Percentiles rank a stretch among this genome's conserved stretches.
These are phyloP conservation scores for Fraxinus xanthoxyloides DNA, from an alignment of 305 asterid genomes.

Conservation along the genomic window DNA sequence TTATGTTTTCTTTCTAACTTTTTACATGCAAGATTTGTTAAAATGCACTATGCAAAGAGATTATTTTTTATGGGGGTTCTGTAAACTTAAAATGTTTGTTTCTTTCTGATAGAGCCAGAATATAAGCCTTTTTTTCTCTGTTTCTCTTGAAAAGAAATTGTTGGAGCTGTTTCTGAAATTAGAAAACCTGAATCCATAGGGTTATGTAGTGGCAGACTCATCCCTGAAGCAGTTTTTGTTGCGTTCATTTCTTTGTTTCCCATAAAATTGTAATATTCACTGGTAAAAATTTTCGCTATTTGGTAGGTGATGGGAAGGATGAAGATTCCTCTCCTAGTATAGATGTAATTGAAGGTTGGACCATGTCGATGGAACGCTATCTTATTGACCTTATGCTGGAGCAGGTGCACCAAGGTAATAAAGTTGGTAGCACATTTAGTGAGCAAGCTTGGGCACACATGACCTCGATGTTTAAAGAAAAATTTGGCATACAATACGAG, in stretches of 20 bases:
- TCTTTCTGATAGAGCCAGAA: neutral
- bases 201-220: neutral
- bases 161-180: neutral
- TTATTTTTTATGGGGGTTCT: neutral
- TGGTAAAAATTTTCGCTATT: neutral
- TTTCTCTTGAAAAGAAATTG: neutral
- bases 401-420: constrained; percentile 31
- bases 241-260: neutral
- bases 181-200: neutral
- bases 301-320: constrained; percentile 28
- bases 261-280: neutral
- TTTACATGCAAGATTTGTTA: neutral
- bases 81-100: neutral
- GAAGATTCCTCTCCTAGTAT: constrained; percentile 12
- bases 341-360: constrained; percentile 25
- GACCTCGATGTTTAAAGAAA: constrained; percentile 32
- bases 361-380: constrained; percentile 35
- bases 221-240: neutral
- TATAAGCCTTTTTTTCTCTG: neutral
- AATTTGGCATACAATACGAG: constrained; percentile 31
- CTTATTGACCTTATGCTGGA: constrained; percentile 36
- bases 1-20: neutral
- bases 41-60: neutral
- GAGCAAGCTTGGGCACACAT: constrained; percentile 42
- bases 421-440: constrained; percentile 21